phyloP scores from a whole-genome alignment of 176 grass and related monocot species.

The Eleusine indica region DNA sequence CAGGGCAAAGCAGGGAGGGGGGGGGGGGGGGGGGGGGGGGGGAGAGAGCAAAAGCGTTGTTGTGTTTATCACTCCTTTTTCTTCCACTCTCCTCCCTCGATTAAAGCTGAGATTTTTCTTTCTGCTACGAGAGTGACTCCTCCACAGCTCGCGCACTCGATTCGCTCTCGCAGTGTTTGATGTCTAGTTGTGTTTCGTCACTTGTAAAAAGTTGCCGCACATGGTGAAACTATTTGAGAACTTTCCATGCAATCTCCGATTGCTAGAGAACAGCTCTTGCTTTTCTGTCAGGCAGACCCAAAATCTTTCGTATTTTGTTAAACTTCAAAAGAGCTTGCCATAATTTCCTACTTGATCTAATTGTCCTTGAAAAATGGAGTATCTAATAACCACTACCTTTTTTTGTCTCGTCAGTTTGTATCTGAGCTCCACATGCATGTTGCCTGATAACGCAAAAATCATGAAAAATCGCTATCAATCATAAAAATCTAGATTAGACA shows the following conservation, averaged over 20 bases:
- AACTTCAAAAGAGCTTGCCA: no score
- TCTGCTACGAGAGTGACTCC: background rate
- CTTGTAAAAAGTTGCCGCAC: background rate
- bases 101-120: background rate
- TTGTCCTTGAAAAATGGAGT: background rate
- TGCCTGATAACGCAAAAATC: background rate
- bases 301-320: no score
- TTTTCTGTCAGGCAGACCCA: background rate
- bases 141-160: constrained; percentile 18
- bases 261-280: background rate
- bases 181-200: background rate
- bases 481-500: constrained; percentile 9
- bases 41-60: background rate
- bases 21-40: rapidly evolving
- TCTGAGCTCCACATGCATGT: background rate
- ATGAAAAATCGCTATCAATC: constrained; percentile 1
- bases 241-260: background rate
- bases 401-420: background rate
- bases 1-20: background rate
- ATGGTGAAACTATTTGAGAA: background rate
- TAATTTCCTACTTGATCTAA: no score
- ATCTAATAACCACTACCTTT: background rate
- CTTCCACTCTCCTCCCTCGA: background rate
- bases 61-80: constrained; percentile 39
- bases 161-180: constrained; percentile 1